phyloP scores from a whole-genome alignment of 495 filamentous ascomycete genomes.

The Cryomyces minteri region DNA sequence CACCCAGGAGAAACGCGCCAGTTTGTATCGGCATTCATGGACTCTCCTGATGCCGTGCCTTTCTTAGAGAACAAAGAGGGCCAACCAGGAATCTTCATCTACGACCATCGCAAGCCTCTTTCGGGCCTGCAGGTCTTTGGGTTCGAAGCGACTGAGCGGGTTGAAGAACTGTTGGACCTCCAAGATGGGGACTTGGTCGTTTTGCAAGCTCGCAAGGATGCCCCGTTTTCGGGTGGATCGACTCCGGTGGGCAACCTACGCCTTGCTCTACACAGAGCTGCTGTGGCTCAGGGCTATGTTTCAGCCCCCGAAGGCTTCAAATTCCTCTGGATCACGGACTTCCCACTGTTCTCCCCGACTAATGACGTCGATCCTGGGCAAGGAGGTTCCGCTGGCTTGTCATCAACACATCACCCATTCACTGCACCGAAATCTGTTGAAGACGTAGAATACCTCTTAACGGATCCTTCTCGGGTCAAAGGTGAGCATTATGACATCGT shows the following conservation, averaged over 20 bases:
- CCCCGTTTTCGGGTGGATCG: conserved; percentile 44
- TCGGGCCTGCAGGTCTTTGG: conserved; percentile 55
- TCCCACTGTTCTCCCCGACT: conserved; percentile 73
- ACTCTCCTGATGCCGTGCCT: conserved; percentile 36
- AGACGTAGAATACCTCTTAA: conserved; percentile 59
- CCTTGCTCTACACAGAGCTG: conserved; percentile 46
- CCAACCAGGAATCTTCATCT: conserved; percentile 56
- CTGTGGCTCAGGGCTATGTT: conserved; percentile 38
- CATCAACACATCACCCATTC: conserved; percentile 90
- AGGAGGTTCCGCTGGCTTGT: conserved; percentile 59
- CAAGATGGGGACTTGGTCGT: conserved; percentile 61
- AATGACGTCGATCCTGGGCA: conserved; percentile 61
- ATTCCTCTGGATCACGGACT: conserved; percentile 73
- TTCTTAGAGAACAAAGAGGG: conserved; percentile 50
- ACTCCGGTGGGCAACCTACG: conserved; percentile 68
- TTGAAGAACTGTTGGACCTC: conserved; percentile 31
- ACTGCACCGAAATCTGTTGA: conserved; percentile 58
- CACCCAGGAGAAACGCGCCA: conserved; percentile 28
- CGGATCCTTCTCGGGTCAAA: conserved; percentile 48
- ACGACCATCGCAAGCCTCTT: conserved; percentile 49
- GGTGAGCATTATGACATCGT: conserved; percentile 92
- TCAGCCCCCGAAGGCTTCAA: conserved; percentile 34
- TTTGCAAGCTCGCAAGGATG: conserved; percentile 54
- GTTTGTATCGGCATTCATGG: conserved; percentile 54
- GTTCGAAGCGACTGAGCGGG: conserved; percentile 44